phyloP scores from a whole-genome alignment of 1,284 basidiomycete species.

The Lignosus rhinocerotis region DNA sequence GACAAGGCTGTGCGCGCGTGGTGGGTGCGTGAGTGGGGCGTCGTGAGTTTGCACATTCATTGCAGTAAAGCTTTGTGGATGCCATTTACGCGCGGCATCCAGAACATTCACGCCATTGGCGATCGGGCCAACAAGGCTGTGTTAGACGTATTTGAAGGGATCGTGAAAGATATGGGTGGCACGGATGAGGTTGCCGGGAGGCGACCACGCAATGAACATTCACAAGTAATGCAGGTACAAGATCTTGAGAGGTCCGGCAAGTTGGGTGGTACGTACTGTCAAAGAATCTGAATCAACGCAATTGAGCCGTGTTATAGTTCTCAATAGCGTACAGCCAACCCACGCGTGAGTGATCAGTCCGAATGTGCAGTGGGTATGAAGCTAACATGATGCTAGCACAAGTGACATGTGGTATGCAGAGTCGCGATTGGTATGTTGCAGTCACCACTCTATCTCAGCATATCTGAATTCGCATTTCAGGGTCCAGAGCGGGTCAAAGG shows the following conservation, averaged over 20 bases:
- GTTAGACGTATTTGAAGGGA: constrained; percentile 75
- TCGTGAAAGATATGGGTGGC: constrained; percentile 32
- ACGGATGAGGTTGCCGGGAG: constrained; percentile 42
- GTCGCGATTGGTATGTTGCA: constrained; percentile 58
- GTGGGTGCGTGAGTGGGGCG: constrained; percentile 69
- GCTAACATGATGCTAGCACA: constrained; percentile 47
- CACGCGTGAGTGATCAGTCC: constrained; percentile 62
- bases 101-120: constrained; percentile 92
- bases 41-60: constrained; percentile 43
- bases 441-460: not conserved
- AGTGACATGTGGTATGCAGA: constrained; percentile 94
- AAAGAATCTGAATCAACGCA: not conserved
- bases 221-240: constrained; percentile 76
- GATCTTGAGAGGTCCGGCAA: constrained; percentile 72
- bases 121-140: constrained; percentile 85
- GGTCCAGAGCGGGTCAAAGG: constrained; percentile 79
- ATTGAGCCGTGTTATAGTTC: constrained; percentile 51
- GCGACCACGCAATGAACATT: constrained; percentile 85
- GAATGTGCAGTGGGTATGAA: not conserved
- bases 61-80: not conserved
- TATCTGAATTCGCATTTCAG: constrained; percentile 36
- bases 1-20: constrained; percentile 6
- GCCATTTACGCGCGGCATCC: not conserved
- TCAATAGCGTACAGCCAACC: constrained; percentile 91
- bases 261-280: constrained; percentile 62